Evolutionary conservation across 2,329 filamentous ascomycete genomes (phyloP).

Genomic region (Colletotrichum siamense): DNA sequence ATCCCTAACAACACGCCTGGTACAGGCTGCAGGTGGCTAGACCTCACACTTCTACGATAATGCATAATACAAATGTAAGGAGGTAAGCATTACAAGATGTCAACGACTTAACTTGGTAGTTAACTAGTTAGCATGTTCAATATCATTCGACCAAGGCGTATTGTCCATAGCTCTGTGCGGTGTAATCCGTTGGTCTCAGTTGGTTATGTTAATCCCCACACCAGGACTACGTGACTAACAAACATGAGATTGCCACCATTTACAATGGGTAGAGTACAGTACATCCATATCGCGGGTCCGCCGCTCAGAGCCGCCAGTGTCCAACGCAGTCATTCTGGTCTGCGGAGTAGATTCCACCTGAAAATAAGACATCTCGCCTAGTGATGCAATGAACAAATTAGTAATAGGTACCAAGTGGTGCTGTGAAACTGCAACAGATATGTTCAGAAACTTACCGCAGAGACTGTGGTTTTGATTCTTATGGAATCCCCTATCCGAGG

Average conservation of each 20-base stretch:
- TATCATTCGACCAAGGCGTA: conserved; percentile 20
- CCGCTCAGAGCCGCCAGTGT: not conserved
- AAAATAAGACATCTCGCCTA: not conserved
- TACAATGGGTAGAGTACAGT: not conserved
- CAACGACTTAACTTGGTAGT: not conserved
- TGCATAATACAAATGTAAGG: not conserved
- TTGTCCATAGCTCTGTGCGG: conserved; percentile 1
- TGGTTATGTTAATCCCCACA: not conserved
- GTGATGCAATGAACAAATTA: not conserved
- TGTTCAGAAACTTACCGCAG: not conserved
- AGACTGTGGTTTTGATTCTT: not conserved
- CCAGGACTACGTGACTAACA: not conserved
- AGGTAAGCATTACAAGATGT: not conserved
- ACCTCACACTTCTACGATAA: not conserved
- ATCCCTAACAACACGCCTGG: not conserved
- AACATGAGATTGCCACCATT: not conserved
- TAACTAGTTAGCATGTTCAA: not conserved
- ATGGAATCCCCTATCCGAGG: not conserved
- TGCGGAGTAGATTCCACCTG: not conserved
- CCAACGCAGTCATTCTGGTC: not conserved
- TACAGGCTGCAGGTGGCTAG: not conserved
- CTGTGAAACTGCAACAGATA: not conserved
- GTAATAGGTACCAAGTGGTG: not conserved
- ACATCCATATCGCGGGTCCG: not conserved
- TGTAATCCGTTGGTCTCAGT: not conserved